Base-by-base conservation (phyloP, 2,329 filamentous ascomycete genomes). In the Gnomoniopsis smithogilvyi region DNA sequence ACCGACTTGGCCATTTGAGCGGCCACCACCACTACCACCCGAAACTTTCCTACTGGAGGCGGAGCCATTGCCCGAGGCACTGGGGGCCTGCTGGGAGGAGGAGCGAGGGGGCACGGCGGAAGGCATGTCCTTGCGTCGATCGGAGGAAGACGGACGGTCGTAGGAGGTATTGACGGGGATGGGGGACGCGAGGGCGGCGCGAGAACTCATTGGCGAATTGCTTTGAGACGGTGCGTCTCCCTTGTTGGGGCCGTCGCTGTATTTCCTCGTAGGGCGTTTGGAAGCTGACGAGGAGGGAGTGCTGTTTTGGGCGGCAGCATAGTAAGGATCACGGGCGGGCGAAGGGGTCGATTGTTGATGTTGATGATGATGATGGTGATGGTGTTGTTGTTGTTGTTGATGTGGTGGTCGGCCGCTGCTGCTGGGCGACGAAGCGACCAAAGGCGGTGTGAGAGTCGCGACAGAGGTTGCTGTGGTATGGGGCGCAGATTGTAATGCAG, bases 71-170 rank as follows among this genome's bases (percentile, higher is more conserved):
- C 64, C 66, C 2, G 72, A 58, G 65, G 65, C 67, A 60, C 66
- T 73, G 66, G 67, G 74, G 68, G 63, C 70, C 72, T 76, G 81
- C 64, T 86, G 84, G 64, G 86, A 89, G 47, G 91, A 95, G 15
- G 92, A 96, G 8, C 90, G 93, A 68, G 92, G 85, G 38, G 91
- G 90, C 51, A 90, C 92, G 57, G 89, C 87, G 24, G 90, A 88
- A 55, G 89, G 85, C 76, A 82, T 85, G 73, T 79, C 83, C 74
- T 76, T 83, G 75, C 79, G 77, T 68, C 80, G 78, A 67, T 82
- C 80, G 62, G 79, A 76, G 58, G 76, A 68, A 21, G 77, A 67
- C 30, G 76, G 72, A 50, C 82, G 75, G 60, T 74, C 67, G 30
- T 75, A 70, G 17, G 77, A 72, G 46, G 63, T 57, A 14, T 75